Evolutionary conservation across 2,329 filamentous ascomycete species (phyloP), one percentile per base, ranked within the genome.

Genomic region (Ophiostoma sp.): DNA sequence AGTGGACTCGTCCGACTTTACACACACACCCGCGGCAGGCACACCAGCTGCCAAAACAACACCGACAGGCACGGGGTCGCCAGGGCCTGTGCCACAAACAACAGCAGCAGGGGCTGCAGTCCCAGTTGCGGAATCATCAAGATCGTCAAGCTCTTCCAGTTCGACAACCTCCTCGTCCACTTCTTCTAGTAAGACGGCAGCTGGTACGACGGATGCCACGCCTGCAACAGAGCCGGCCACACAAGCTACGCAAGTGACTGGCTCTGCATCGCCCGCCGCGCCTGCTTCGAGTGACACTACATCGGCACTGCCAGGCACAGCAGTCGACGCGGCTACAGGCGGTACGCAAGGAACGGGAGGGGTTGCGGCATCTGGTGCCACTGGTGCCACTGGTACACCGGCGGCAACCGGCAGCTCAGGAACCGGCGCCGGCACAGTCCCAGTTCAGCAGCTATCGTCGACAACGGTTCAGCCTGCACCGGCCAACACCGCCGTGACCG

Each of bases 401-500:
- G n/a, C 36, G n/a, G 52, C 31, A 19, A 69, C 28, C 31, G n/a
- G 25, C 6, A 39, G n/a, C 25, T 52, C 57, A 1, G 33, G 11
- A 15, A 59, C 33, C 17, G 25, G 36, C 28, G n/a, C 71, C 17
- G 28, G 25, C 12, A 64, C 55, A 31, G n/a, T 42, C n/a, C n/a
- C 71, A 11, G 39, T 33, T 8, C 33, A 59, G 3, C 64, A 66
- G 15, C 70, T 7, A 33, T 63, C n/a, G 11, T 33, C 42, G 45
- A 50, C 61, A 74, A 74, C 69, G 39, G 59, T 50, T 66, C 55
- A 19, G 19, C 7, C 59, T 28, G 57, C 64, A 15, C 19, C 69
- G 12, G 63, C 25, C 22, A 70, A 33, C 7, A 39, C 59, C 19
- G 52, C 36, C 31, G 69, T 28, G 25, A 25, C 36, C 5, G 57